Evolutionary conservation across 1,139 yeast species (phyloP).

Genomic region (Pichia sp.): DNA sequence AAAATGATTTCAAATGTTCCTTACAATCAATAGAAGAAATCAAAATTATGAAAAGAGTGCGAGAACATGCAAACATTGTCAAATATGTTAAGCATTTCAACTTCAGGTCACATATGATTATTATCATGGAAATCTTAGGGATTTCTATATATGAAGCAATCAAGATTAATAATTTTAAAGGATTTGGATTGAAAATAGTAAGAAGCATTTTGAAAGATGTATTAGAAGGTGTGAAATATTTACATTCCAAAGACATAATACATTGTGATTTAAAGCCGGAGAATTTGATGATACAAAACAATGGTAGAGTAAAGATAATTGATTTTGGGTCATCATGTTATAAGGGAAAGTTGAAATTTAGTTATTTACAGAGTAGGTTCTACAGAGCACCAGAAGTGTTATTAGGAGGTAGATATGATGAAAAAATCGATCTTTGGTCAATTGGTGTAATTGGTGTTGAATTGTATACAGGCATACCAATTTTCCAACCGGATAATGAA

Average conservation of each 20-base stretch:
- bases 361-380: conserved; percentile 59
- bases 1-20: conserved; percentile 68
- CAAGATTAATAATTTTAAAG: conserved; percentile 54
- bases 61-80: conserved; percentile 35
- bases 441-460: conserved; percentile 67
- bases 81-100: conserved; percentile 59
- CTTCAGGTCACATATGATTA: conserved; percentile 79
- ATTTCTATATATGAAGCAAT: conserved; percentile 62
- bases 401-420: conserved; percentile 67
- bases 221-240: conserved; percentile 50
- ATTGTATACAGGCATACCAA: conserved; percentile 56
- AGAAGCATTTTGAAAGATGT: conserved; percentile 49
- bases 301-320: conserved; percentile 41
- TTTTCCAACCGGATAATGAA: conserved; percentile 68
- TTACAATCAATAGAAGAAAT: conserved; percentile 74
- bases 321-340: conserved; percentile 62
- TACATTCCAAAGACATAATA: conserved; percentile 52
- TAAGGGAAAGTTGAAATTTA: conserved; percentile 40
- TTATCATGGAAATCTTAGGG: conserved; percentile 66
- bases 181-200: conserved; percentile 50
- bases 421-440: conserved; percentile 76
- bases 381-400: conserved; percentile 76
- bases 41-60: conserved; percentile 35
- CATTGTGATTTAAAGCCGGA: conserved; percentile 81
- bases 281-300: conserved; percentile 44